Evolutionary conservation across 805 yeast species (phyloP).

Genomic region (Myxozyma neglecta): DNA sequence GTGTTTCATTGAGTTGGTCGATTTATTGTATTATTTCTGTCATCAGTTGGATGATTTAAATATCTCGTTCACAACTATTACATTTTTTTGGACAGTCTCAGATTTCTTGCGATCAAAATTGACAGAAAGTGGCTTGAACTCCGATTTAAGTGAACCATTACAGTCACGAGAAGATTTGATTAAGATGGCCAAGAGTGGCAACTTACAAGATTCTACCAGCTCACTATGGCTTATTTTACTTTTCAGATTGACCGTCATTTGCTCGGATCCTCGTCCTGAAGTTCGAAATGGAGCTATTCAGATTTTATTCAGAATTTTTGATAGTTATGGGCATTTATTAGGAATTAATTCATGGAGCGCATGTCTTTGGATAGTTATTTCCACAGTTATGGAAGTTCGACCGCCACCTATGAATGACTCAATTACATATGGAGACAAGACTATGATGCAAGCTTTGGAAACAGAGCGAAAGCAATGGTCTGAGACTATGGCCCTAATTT

Average conservation of each 20-base stretch:
- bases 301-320: constrained; percentile 79
- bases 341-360: constrained; percentile 60
- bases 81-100: constrained; percentile 89
- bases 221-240: constrained; percentile 65
- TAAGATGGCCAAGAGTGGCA: constrained; percentile 13
- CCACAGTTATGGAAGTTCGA: constrained; percentile 38
- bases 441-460: constrained; percentile 32
- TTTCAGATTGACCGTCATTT: constrained; percentile 59
- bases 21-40: constrained; percentile 70
- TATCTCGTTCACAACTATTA: constrained; percentile 85
- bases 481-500: constrained; percentile 61
- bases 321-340: constrained; percentile 61
- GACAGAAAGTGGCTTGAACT: constrained; percentile 19
- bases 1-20: constrained; percentile 65
- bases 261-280: constrained; percentile 67
- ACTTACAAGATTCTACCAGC: constrained; percentile 19
- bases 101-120: constrained; percentile 56
- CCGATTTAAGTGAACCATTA: constrained; percentile 23
- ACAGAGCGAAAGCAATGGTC: constrained; percentile 47
- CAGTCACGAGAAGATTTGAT: constrained; percentile 20
- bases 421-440: constrained; percentile 24
- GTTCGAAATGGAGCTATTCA: constrained; percentile 89
- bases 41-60: constrained; percentile 72
- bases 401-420: constrained; percentile 25
- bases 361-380: constrained; percentile 64